Evolutionary conservation across 2,329 filamentous ascomycete species (phyloP), one percentile per base, ranked within the genome.

Genomic region (Aspergillus sp.): DNA sequence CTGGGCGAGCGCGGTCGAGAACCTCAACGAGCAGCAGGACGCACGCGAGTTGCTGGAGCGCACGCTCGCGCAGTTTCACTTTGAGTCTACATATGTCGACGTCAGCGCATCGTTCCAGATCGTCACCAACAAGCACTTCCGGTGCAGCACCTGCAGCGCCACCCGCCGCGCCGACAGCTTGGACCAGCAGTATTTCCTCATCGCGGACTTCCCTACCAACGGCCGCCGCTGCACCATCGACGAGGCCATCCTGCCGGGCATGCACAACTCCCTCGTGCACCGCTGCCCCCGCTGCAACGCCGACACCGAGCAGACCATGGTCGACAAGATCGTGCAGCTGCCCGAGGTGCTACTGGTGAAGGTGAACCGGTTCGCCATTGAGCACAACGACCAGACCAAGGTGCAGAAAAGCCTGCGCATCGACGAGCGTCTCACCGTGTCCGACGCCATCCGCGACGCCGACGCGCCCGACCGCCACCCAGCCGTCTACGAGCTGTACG

Each of bases 401-500:
- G 13, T 45, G 24, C 19, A 35, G n/a, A 26, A 19, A 3, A 10
- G 13, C 22, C 13, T 63, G 8, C 14, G 47, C 1, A 9, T 60
- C 6, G 9, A 48, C 9, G 42, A 56, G 1, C 13, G 41, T 8
- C 30, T 61, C 16, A 41, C 24, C 4, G 33, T 65, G 13, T 36
- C 46, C 11, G 43, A 43, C 14, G 13, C 50, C 2, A 41, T 52
- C 20, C 51, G 55, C 9, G 33, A 54, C 38, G 48, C 32, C 17
- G 43, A n/a, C 30, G 16, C 32, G 8, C n/a, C 11, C 11, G 38
- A 22, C 17, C 43, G 30, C 32, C 45, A 26, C 13, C 52, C 38
- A 38, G 60, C n/a, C 35, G 48, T 7, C 5, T 71, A 68, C 50
- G 56, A 62, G 38, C 57, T 69, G 9, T 61, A 59, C 24, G 58